Base-by-base conservation (phyloP, 139 green algal genomes). In the Gonium pectorale region DNA sequence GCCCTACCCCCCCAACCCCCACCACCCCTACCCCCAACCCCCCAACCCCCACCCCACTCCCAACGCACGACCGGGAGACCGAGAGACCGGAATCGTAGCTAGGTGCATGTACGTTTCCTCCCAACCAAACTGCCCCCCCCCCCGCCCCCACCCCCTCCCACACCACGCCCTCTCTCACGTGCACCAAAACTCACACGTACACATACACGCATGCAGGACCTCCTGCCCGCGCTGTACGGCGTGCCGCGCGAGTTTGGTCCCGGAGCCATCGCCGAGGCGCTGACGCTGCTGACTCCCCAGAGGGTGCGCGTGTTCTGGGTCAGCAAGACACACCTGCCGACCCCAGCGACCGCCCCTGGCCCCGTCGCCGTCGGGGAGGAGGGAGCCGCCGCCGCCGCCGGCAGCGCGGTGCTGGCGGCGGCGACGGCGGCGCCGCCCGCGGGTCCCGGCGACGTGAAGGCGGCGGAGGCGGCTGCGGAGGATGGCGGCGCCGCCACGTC, bases 291-390 rank as follows among this genome's bases (percentile, higher is more conserved):
- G 31, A 96, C 94, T 0, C 90, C 91, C 0, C 75, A 69, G 6
- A 82, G 90, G 19, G 90, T 94, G 33, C 87, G 95, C 27, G 74
- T 96, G 46, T 90, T 97, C 79, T 98, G 95, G 96, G 66, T 86
- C 37, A 95, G 88, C 71, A 97, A 98, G 62, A 67, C 62, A 0
- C 93, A 87, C 51, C 60, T 66, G 54, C n/a, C 37, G 52, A 19
- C 7, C 22, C n/a, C n/a, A n/a, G n/a, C 5, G 51, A 15, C 11
- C 63, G 63, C 33, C 8, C 2, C 5, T 15, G 63, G 38, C 5
- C 29, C 35, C 21, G 35, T 44, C 33, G 63, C 11, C 21, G 63
- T 33, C 2, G 31, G 51, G 38, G 35, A 15, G 1, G 15, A 9
- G 19, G 44, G 33, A 21, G 51, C 22, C 71, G 29, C 5, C 31